Base-by-base conservation (phyloP, 495 filamentous ascomycete genomes). In the Aspergillus cristatus region DNA sequence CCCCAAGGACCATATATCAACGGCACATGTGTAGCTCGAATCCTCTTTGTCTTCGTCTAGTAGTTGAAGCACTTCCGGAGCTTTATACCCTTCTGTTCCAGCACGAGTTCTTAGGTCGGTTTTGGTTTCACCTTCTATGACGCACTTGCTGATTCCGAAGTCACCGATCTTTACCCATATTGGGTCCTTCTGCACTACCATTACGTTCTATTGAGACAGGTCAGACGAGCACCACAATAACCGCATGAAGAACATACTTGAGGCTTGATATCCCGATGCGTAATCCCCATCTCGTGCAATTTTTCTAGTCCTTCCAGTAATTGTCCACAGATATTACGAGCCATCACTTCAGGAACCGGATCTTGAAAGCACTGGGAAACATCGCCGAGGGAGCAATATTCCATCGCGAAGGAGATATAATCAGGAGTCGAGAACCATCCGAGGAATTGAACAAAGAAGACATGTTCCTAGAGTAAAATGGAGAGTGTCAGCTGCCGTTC, bases 101-200 rank as follows among this genome's bases (percentile, higher is more conserved):
- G 47, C 42, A 4, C 38, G 34, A 0, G 55, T 61, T 7, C 42
- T 40, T 1, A 54, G 33, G 7, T 31, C 34, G 3, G 38, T 51
- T 6, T 24, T 20, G 3, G 38, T 52, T 6, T 30, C 20, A 28
- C 30, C 42, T 20, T 35, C 47, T 20, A 53, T 46, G 3, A 48
- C 30, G 1, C 54, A 50, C 40, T 67, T 69, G 28, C 50, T 53
- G 25, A 74, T 67, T 0, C 70, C 70, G 37, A 74, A 71, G 51
- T 72, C 70, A 14, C 57, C 58, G 32, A 71, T 63, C 46, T 71
- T 70, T 2, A 71, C 62, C 42, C 54, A 56, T 54, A 46, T 20
- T 6, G 51, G 51, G 6, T 38, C 34, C 12, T 35, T 38, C 4
- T 42, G 31, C 14, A 50, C 45, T 1, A 60, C 51, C 14, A 60